A percentile compares a stretch with the other conserved stretches of the same genome.
phyloP scores from a whole-genome alignment of 345 rosid genomes.

The Cochlearia excelsa region DNA sequence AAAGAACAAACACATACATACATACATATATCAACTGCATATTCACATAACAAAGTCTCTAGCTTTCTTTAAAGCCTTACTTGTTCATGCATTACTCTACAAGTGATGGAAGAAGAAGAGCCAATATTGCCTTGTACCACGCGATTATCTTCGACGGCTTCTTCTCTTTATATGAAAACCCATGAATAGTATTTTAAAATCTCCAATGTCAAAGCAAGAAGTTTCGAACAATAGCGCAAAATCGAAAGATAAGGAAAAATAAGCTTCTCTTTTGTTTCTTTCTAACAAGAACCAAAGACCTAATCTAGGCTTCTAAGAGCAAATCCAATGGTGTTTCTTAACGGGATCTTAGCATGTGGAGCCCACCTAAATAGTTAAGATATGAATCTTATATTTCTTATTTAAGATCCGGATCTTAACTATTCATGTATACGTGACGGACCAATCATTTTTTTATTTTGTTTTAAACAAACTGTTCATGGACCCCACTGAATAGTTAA shows the following conservation, averaged over 20 bases:
- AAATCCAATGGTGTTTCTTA: no score
- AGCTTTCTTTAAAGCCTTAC: constrained; percentile 8
- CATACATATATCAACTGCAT: neutral
- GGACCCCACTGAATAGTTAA: no score
- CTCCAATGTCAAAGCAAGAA: constrained; percentile 3
- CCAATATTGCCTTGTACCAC: constrained; percentile 77
- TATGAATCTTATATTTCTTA: no score
- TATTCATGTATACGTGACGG: no score
- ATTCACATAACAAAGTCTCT: constrained; percentile 22
- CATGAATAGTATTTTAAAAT: constrained; percentile 6
- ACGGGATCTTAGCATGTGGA: no score
- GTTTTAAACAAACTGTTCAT: no score
- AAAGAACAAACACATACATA: no score
- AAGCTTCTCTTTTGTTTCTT: constrained; percentile 57
- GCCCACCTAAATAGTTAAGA: no score
- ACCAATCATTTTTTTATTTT: no score
- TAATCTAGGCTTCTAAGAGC: no score
- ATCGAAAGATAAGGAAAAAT: neutral
- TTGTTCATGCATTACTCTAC: constrained; percentile 64
- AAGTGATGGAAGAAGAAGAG: constrained; percentile 81
- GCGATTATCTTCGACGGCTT: constrained; percentile 64
- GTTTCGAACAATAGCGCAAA: neutral
- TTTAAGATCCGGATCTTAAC: no score
- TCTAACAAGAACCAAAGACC: constrained; percentile 39
- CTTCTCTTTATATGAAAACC: constrained; percentile 60